A percentile compares a stretch with the other conserved stretches of the same genome.
Evolutionary conservation across 1,139 yeast species (phyloP).

Genomic region (Debaryomycetaceae sp.): DNA sequence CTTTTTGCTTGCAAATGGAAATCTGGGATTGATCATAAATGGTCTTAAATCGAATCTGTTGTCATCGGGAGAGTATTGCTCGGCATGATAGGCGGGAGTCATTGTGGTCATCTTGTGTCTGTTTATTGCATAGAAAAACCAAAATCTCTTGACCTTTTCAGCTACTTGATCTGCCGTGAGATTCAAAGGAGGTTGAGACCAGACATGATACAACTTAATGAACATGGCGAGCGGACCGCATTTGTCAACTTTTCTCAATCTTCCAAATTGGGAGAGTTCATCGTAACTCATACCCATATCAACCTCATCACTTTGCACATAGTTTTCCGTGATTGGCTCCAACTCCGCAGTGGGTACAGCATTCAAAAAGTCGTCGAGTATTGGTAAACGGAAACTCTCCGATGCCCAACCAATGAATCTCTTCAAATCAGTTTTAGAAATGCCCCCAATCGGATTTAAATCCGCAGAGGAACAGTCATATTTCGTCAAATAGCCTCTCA

Average conservation of each 20-base stretch:
- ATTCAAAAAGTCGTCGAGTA: conserved; percentile 69
- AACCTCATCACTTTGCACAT: conserved; percentile 92
- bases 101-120: conserved; percentile 95
- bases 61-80: conserved; percentile 96
- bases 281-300: conserved; percentile 99
- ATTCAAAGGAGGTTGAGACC: conserved; percentile 70
- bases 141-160: conserved; percentile 85
- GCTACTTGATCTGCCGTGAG: conserved; percentile 83
- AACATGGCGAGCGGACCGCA: conserved; percentile 97
- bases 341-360: conserved; percentile 98
- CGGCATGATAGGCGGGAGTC: conserved; percentile 97
- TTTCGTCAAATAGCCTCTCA: conserved; percentile 92
- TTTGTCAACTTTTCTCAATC: conserved; percentile 83
- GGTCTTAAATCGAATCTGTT: conserved; percentile 95
- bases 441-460: conserved; percentile 95
- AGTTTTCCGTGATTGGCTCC: conserved; percentile 88
- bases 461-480: conserved; percentile 98
- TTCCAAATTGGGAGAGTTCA: conserved; percentile 89
- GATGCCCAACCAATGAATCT: conserved; percentile 80
- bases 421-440: conserved; percentile 89
- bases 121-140: conserved; percentile 89
- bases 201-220: conserved; percentile 79
- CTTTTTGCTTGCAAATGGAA: conserved; percentile 85
- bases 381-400: conserved; percentile 65
- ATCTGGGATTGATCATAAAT: conserved; percentile 85